Percentiles rank a stretch among this genome's conserved stretches.
phyloP scores from a whole-genome alignment of 768 basidiomycete species.

The Sutorius australiensis region DNA sequence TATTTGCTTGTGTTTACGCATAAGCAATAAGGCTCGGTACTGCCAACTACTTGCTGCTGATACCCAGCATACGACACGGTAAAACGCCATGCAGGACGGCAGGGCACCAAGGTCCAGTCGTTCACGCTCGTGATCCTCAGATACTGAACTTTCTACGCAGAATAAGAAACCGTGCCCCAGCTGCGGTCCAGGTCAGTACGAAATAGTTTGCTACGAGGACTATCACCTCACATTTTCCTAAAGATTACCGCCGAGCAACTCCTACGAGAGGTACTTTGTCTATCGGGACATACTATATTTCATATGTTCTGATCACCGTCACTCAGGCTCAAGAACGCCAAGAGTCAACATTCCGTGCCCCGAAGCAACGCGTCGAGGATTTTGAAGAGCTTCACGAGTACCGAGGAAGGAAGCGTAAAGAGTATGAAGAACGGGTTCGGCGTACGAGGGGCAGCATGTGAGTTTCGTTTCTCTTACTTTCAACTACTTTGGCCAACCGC shows the following conservation, averaged over 20 bases:
- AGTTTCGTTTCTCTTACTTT: conserved; percentile 23
- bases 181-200: conserved; percentile 75
- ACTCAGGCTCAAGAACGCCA: conserved; percentile 92
- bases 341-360: conserved; percentile 86
- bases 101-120: conserved; percentile 64
- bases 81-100: conserved; percentile 66
- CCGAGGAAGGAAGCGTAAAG: conserved; percentile 85
- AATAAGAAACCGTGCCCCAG: conserved; percentile 95
- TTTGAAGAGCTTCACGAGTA: conserved; percentile 91
- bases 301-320: not conserved
- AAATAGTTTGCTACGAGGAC: not conserved
- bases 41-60: not conserved
- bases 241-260: conserved; percentile 99
- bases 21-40: not conserved
- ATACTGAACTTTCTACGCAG: conserved; percentile 35
- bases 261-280: conserved; percentile 71
- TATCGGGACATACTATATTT: not conserved
- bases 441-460: conserved; percentile 79
- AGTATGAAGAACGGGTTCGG: conserved; percentile 87
- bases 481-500: not conserved
- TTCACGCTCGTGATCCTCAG: conserved; percentile 2
- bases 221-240: conserved; percentile 14
- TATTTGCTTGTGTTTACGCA: conserved; percentile 19
- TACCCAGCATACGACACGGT: not conserved
- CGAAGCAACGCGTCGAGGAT: conserved; percentile 94